Conservation (phyloP, 371 early-diverging fungal species). For the Mortierella sp. region DNA sequence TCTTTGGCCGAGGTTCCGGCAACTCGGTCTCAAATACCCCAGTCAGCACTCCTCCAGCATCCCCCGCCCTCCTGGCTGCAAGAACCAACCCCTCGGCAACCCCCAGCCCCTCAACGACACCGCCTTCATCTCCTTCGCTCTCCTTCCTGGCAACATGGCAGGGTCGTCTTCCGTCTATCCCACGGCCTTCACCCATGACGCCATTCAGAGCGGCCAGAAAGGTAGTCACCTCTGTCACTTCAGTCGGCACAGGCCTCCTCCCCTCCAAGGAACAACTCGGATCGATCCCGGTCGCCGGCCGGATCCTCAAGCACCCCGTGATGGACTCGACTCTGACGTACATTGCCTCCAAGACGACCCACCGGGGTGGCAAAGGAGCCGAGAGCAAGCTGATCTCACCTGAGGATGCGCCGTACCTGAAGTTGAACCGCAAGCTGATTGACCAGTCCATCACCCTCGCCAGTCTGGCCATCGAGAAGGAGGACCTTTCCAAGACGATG, state of each 20-base stretch:
- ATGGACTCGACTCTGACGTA: constrained; percentile 58
- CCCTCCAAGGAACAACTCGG: constrained; percentile 56
- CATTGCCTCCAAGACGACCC: constrained; percentile 51
- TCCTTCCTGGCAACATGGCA: constrained; percentile 45
- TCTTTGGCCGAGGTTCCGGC: constrained; percentile 27
- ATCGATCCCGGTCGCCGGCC: constrained; percentile 54
- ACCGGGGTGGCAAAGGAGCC: constrained; percentile 8
- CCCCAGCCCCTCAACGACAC: constrained; percentile 46
- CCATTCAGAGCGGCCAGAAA: constrained; percentile 49
- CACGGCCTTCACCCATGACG: constrained; percentile 44
- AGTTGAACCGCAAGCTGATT: constrained; percentile 60
- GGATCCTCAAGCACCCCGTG: constrained; percentile 57
- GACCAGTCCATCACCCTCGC: constrained; percentile 63
- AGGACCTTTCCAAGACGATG: constrained; percentile 47
- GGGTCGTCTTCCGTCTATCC: constrained; percentile 44
- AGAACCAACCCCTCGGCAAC: constrained; percentile 10
- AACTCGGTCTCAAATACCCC: constrained; percentile 33
- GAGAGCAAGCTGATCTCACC: constrained; percentile 29
- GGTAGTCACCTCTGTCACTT: constrained; percentile 51
- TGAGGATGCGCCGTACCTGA: constrained; percentile 42
- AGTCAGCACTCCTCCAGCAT: constrained; percentile 41
- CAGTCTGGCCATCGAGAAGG: constrained; percentile 62
- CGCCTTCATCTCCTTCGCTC: constrained; percentile 45
- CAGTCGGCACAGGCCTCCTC: constrained; percentile 47
- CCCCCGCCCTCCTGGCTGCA: constrained; percentile 35